These are phyloP conservation scores for Fusarium metavorans DNA, from an alignment of 2,329 filamentous ascomycete genomes.

Conservation along the genomic window DNA sequence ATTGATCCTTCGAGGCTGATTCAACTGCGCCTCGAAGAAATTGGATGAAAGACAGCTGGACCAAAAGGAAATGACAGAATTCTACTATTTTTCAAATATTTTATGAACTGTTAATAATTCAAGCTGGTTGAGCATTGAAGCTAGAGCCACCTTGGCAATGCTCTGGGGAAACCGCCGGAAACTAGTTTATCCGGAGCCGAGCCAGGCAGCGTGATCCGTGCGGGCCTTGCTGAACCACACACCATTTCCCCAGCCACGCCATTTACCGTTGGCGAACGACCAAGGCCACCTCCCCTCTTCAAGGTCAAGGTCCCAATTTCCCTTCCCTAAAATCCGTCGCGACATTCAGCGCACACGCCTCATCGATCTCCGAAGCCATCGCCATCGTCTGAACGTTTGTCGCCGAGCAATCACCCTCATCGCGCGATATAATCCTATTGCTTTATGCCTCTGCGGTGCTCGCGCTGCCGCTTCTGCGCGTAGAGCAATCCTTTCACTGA, in stretches of 20 bases:
- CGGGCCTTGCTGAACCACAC: conserved; percentile 22
- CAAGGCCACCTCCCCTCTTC: conserved; percentile 43
- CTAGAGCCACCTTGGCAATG: neutral
- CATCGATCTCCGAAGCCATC: conserved; percentile 40
- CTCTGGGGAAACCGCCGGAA: neutral
- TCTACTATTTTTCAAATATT: neutral
- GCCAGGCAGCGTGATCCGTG: conserved; percentile 7
- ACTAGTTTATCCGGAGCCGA: neutral
- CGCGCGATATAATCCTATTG: conserved; percentile 40
- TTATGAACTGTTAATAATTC: neutral
- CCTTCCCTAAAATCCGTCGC: conserved; percentile 44
- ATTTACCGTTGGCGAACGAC: conserved; percentile 50
- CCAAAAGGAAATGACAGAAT: neutral
- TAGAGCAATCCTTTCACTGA: conserved; percentile 46
- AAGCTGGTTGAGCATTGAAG: neutral
- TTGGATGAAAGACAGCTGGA: neutral
- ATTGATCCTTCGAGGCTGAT: neutral
- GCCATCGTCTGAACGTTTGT: conserved; percentile 39
- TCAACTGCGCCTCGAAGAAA: neutral
- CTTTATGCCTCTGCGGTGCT: conserved; percentile 47
- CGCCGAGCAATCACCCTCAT: conserved; percentile 40
- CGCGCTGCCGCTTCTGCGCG: conserved; percentile 47
- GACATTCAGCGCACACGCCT: conserved; percentile 41
- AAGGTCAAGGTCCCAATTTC: conserved; percentile 47
- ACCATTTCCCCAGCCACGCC: conserved; percentile 53